Percentiles rank a stretch among this genome's conserved stretches.
Evolutionary conservation across 768 basidiomycete genomes (phyloP).

Genomic region (Pisolithus microcarpus): DNA sequence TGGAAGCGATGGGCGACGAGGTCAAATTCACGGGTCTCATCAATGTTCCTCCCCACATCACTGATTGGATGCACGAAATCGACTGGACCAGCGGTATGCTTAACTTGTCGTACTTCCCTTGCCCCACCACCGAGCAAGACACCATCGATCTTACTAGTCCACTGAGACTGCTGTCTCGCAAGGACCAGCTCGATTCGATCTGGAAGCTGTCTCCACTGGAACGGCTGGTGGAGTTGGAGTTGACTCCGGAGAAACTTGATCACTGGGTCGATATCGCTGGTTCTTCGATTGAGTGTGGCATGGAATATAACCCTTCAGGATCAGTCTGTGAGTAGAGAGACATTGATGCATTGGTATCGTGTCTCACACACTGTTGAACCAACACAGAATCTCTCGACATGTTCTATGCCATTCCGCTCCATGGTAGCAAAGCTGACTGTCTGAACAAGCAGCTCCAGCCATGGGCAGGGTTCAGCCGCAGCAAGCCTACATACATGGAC

Average conservation of each 20-base stretch:
- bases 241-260: constrained; percentile 16
- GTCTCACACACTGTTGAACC: background rate
- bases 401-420: constrained; percentile 2
- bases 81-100: constrained; percentile 34
- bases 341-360: no score
- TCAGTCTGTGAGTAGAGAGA: background rate
- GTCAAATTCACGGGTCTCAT: constrained; percentile 36
- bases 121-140: constrained; percentile 20
- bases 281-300: constrained; percentile 11
- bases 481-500: constrained; percentile 5
- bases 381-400: background rate
- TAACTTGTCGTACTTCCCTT: constrained; percentile 35
- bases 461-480: constrained; percentile 10
- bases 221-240: constrained; percentile 16
- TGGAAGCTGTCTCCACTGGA: constrained; percentile 14
- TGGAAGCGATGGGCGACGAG: constrained; percentile 29
- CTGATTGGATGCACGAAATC: constrained; percentile 34
- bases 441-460: constrained; percentile 12
- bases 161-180: constrained; percentile 10
- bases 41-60: constrained; percentile 38
- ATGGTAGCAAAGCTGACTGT: constrained; percentile 10
- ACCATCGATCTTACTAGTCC: constrained; percentile 11
- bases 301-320: background rate
- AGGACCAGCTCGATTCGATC: constrained; percentile 14
- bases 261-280: constrained; percentile 18